Evolutionary conservation across 495 filamentous ascomycete genomes (phyloP), one percentile per base, ranked within the genome.

Genomic region (Rhizodiscina lignyota): DNA sequence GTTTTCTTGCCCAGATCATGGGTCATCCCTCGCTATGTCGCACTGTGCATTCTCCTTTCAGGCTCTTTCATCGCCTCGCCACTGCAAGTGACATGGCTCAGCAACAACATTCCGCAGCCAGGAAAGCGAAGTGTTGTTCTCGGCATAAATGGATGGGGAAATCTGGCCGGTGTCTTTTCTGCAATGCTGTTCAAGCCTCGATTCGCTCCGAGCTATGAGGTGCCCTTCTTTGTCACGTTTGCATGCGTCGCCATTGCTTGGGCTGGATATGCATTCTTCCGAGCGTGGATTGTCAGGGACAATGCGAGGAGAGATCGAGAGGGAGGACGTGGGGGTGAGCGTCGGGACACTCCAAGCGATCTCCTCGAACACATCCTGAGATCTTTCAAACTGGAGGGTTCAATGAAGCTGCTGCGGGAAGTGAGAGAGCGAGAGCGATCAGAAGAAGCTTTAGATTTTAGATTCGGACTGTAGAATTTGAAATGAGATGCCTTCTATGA

Each of bases 81-180:
- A 5, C 52, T 75, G 4, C 65, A 64, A 1, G 66, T 70, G 2
- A 68, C 70, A 2, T 75, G 69, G 72, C 44, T 77, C 2, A 51
- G 55, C 19, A 60, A 58, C 17, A 75, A 75, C 41, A 75, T 60
- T 4, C 52, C 60, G 18, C 58, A 60, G 28, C 62, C 62, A 11
- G 66, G 68, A 5, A 72, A 72, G 43, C 55, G 70, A 0, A 54
- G 65, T 1, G 45, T 72, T 2, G 48, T 70, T 18, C 55, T 74
- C 18, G 70, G 70, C 1, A 61, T 74, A 38, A 74, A 73, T 38
- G 71, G 70, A 5, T 72, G 60, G 58, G 70, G 70, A 2, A 74
- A 74, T 34, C 46, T 72, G 4, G 70, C 69, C 0, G 70, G 70
- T 18, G 53, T 72, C 4, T 44, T 73, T 30, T 54, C 54, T 6